Conservation (phyloP, 1,284 basidiomycete genomes). For the Trichosporon sp. region DNA sequence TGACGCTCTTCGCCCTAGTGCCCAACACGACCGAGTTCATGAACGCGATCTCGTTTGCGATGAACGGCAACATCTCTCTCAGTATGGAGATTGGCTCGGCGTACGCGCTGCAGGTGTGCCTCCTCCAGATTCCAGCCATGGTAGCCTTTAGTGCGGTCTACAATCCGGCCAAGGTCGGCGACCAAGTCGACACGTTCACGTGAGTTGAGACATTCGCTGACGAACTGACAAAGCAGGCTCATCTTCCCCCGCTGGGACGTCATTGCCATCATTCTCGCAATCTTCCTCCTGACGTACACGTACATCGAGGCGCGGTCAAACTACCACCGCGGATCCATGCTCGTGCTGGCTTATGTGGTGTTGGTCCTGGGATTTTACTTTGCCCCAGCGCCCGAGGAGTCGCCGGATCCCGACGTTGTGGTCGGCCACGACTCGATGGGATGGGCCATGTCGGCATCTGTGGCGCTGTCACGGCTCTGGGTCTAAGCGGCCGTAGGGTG, state of each 20-base stretch:
- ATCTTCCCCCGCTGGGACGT: conserved; percentile 99
- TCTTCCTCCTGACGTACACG: conserved; percentile 97
- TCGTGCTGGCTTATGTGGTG: conserved; percentile 83
- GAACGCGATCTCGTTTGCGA: conserved; percentile 99
- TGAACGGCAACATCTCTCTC: conserved; percentile 94
- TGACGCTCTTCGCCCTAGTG: conserved; percentile 93
- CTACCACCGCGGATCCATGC: conserved; percentile 89
- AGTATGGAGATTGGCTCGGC: conserved; percentile 99
- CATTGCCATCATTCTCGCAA: conserved; percentile 84
- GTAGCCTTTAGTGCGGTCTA: conserved; percentile 96
- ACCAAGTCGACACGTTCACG: conserved; percentile 82
- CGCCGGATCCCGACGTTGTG: background rate
- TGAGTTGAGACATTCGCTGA: conserved; percentile 43
- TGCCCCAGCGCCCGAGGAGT: conserved; percentile 50
- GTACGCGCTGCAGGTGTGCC: conserved; percentile 95
- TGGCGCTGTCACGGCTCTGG: background rate
- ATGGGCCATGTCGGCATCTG: background rate
- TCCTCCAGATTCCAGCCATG: conserved; percentile 98
- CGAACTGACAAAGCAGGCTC: conserved; percentile 56
- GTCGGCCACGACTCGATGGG: conserved; percentile 1
- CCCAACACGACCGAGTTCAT: conserved; percentile 99
- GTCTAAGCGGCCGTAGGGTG: background rate
- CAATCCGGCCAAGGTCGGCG: conserved; percentile 72
- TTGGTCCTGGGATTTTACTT: conserved; percentile 73
- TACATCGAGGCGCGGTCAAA: conserved; percentile 98